These are phyloP conservation scores for Fusarium anguioides DNA, from an alignment of 2,329 filamentous ascomycete species.

Conservation along the genomic window DNA sequence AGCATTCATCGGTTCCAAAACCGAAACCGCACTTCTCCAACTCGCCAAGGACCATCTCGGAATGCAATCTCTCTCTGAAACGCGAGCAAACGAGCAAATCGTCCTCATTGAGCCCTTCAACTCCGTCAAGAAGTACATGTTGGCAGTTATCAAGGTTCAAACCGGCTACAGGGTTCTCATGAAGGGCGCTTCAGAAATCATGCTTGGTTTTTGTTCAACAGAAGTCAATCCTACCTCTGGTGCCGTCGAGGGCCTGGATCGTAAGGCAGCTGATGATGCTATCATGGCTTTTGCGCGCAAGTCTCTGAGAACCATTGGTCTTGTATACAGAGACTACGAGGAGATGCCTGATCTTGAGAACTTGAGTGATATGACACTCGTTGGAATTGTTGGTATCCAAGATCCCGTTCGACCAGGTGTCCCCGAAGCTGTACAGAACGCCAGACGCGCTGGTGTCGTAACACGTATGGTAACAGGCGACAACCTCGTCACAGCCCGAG, in stretches of 20 bases:
- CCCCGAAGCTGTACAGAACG: constrained; percentile 75
- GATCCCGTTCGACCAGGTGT: constrained; percentile 82
- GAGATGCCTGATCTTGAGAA: constrained; percentile 66
- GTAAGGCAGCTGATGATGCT: constrained; percentile 66
- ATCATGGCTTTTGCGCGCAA: constrained; percentile 83
- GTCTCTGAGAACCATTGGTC: constrained; percentile 85
- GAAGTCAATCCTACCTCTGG: constrained; percentile 59
- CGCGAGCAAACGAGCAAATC: constrained; percentile 69
- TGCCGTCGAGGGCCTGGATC: constrained; percentile 58
- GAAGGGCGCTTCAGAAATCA: constrained; percentile 74
- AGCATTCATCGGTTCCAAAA: constrained; percentile 81
- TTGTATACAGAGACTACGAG: constrained; percentile 84
- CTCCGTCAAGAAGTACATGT: constrained; percentile 79
- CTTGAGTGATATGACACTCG: constrained; percentile 69
- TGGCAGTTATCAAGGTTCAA: constrained; percentile 65
- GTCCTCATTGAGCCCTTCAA: constrained; percentile 80
- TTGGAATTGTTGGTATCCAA: constrained; percentile 78
- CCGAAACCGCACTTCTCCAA: constrained; percentile 77
- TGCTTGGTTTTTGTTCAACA: constrained; percentile 64
- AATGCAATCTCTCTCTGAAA: constrained; percentile 72
- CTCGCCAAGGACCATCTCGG: constrained; percentile 74
- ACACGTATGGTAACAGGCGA: constrained; percentile 90
- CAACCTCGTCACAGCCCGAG: constrained; percentile 81
- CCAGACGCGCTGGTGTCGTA: constrained; percentile 79
- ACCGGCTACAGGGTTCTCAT: constrained; percentile 68